These are phyloP conservation scores for Arabidopsis arenosa DNA, from an alignment of 345 rosid genomes.

Conservation along the genomic window DNA sequence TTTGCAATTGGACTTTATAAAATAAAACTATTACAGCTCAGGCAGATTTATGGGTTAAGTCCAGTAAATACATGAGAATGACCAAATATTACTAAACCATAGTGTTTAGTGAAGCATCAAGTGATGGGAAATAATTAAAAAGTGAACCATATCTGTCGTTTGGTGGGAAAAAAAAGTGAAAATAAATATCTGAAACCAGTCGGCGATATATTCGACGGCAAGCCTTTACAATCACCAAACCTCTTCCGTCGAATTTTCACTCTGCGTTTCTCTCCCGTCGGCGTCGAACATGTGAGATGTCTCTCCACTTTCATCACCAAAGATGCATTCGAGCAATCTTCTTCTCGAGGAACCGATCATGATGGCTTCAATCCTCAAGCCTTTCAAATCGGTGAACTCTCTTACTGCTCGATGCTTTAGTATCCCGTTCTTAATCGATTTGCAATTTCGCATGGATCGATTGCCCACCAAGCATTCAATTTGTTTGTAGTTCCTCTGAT, in stretches of 20 bases:
- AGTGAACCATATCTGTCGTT: too few species aligned
- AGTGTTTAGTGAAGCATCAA: too few species aligned
- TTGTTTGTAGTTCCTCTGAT: not conserved
- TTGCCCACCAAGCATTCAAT: not conserved
- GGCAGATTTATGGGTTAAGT: too few species aligned
- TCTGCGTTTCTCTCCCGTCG: slow-evolving; percentile 12
- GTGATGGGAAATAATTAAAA: too few species aligned
- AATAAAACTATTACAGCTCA: too few species aligned
- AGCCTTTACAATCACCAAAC: slow-evolving; percentile 14
- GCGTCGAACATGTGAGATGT: slow-evolving; percentile 35
- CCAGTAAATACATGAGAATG: too few species aligned
- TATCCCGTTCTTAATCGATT: slow-evolving; percentile 1
- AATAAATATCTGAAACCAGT: too few species aligned
- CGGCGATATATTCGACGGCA: slow-evolving; percentile 23
- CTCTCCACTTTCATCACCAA: slow-evolving; percentile 22
- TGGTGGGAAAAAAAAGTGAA: too few species aligned
- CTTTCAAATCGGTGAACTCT: slow-evolving; percentile 30
- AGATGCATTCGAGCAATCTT: slow-evolving; percentile 90
- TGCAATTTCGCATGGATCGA: slow-evolving; percentile 1
- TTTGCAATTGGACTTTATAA: too few species aligned
- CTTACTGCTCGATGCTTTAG: not conserved
- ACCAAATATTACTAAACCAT: too few species aligned
- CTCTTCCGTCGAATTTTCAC: slow-evolving; percentile 20
- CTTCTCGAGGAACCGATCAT: slow-evolving; percentile 96
- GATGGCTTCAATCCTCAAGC: slow-evolving; percentile 57